phyloP scores from a whole-genome alignment of 768 basidiomycete species.

The Tulasnella sp. region DNA sequence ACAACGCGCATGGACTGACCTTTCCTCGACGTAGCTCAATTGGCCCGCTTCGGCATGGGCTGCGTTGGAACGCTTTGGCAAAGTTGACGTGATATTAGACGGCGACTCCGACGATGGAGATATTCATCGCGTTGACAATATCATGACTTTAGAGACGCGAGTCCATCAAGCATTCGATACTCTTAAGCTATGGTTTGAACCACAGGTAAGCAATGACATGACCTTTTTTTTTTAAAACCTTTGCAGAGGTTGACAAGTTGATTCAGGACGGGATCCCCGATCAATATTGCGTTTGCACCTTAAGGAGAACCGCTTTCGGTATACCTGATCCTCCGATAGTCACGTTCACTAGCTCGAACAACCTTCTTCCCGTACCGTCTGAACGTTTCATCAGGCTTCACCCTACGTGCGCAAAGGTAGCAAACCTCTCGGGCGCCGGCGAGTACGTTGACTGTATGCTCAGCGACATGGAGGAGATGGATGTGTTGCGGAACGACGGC shows the following conservation, averaged over 20 bases:
- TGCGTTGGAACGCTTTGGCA: slow-evolving; percentile 20
- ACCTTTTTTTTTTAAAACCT: too few species aligned
- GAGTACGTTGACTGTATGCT: slow-evolving; percentile 27
- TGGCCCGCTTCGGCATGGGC: too few species aligned
- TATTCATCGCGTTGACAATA: slow-evolving; percentile 24
- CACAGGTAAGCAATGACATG: not conserved
- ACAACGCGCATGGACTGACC: slow-evolving; percentile 9
- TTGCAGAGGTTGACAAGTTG: too few species aligned
- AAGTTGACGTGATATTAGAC: slow-evolving; percentile 6
- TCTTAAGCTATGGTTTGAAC: slow-evolving; percentile 15
- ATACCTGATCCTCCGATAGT: slow-evolving; percentile 20
- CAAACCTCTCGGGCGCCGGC: slow-evolving; percentile 33
- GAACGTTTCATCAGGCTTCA: slow-evolving; percentile 30
- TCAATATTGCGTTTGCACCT: too few species aligned
- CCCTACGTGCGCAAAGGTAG: slow-evolving; percentile 33
- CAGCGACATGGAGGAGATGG: slow-evolving; percentile 22
- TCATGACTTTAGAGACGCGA: slow-evolving; percentile 12
- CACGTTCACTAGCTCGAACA: slow-evolving; percentile 27
- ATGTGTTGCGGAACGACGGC: slow-evolving; percentile 22
- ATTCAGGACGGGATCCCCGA: too few species aligned
- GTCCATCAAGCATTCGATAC: slow-evolving; percentile 1
- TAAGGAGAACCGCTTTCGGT: too few species aligned
- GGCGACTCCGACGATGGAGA: slow-evolving; percentile 25
- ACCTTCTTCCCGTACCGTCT: slow-evolving; percentile 27
- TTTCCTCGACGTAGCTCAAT: slow-evolving; percentile 15